Conservation (phyloP, 371 early-diverging fungal genomes). For the Umbelopsis sp. region DNA sequence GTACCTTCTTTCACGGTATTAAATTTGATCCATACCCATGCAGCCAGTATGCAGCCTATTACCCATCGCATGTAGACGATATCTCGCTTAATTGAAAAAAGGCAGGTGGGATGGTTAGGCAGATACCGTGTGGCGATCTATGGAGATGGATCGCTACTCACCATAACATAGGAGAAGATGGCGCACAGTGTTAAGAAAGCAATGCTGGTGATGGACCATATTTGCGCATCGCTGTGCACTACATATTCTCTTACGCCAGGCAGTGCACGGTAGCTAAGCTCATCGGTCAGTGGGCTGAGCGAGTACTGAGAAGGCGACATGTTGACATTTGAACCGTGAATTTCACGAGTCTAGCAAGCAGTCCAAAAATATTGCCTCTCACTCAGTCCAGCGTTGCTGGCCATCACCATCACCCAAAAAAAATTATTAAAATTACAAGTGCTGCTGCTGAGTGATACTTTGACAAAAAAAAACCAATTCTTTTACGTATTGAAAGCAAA, state of each 20-base stretch:
- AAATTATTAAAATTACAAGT: no score
- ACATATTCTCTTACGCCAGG: conserved; percentile 13
- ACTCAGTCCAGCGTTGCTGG: no score
- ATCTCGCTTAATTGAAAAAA: neutral
- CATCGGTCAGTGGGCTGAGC: neutral
- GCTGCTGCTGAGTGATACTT: no score
- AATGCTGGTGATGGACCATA: neutral
- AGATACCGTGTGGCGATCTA: neutral
- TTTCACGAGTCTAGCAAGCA: neutral
- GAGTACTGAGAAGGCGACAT: conserved; percentile 3
- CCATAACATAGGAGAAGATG: neutral
- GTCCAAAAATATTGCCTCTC: neutral
- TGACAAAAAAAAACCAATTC: neutral
- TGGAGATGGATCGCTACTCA: neutral
- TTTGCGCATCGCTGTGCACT: conserved; percentile 1
- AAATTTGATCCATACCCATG: conserved; percentile 29
- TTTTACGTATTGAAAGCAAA: neutral
- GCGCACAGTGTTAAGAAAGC: neutral
- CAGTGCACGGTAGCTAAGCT: conserved; percentile 7
- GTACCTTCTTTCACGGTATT: conserved; percentile 38
- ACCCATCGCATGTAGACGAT: neutral
- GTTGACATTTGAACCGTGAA: neutral
- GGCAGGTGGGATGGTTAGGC: neutral
- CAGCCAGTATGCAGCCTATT: conserved; percentile 22
- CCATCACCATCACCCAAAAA: no score